A percentile compares a stretch with the other conserved stretches of the same genome.
These are phyloP conservation scores for Fraxinus angustifolia DNA, from an alignment of 305 asterid species.

Conservation along the genomic window DNA sequence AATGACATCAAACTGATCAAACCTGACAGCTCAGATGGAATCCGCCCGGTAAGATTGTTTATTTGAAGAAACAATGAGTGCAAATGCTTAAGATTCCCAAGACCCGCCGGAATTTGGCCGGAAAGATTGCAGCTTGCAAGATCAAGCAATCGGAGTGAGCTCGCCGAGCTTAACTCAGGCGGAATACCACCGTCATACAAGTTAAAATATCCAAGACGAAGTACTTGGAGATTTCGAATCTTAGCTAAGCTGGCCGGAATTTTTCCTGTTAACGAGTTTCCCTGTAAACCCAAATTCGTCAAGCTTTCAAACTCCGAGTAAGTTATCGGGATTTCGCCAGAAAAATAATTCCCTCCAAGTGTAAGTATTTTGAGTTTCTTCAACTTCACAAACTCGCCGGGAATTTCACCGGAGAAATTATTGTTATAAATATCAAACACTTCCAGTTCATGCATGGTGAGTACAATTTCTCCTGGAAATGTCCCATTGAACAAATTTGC, in stretches of 20 bases:
- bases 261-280: constrained; percentile 62
- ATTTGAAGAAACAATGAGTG: constrained; percentile 67
- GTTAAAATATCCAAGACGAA: constrained; percentile 66
- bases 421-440: constrained; percentile 67
- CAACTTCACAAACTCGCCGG: constrained; percentile 52
- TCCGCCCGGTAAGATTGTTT: constrained; percentile 60
- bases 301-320: constrained; percentile 58
- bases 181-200: constrained; percentile 76
- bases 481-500: constrained; percentile 43
- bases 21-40: constrained; percentile 67
- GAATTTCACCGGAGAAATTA: constrained; percentile 57
- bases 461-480: constrained; percentile 45
- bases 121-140: constrained; percentile 64
- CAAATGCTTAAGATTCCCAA: constrained; percentile 72
- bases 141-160: constrained; percentile 55
- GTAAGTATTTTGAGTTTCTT: constrained; percentile 34
- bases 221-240: constrained; percentile 51
- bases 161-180: constrained; percentile 54
- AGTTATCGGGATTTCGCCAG: constrained; percentile 67
- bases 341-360: constrained; percentile 69
- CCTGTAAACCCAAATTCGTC: constrained; percentile 46
- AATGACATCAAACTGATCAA: constrained; percentile 65
- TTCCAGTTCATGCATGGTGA: constrained; percentile 39
- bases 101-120: constrained; percentile 67
- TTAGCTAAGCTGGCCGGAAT: constrained; percentile 61